Evolutionary conservation across 176 grass and related monocot genomes (phyloP), one percentile per base, ranked within the genome.

Genomic region (Elymus sibiricus): DNA sequence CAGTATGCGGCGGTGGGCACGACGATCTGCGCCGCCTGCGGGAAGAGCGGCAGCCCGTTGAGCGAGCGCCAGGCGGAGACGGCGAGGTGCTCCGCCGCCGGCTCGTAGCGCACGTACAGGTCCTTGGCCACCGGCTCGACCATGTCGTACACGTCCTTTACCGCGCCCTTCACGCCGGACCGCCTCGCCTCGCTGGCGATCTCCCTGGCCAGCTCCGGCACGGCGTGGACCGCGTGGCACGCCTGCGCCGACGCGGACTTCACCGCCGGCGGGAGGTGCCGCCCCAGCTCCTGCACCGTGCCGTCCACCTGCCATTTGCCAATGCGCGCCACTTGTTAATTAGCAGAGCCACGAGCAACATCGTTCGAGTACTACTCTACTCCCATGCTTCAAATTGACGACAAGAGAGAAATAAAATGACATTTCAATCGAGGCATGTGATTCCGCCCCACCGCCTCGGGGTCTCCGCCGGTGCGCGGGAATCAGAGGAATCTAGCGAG

Each of bases 31-130:
- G 92, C 90, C 43, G 82, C 85, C 59, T 93, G 94, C 29, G 85
- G 88, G 89, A 99, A 89, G 16, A 99, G 35, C 10, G 97, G 97
- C 11, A 99, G 92, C 58, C 31, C 42, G 83, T 96, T 99, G 29
- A 99, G 88, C 25, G 81, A 85, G 81, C 91, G 92, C 97, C 97
- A 99, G 66, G 73, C 67, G 24, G 88, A 84, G 44, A 91, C 92
- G 56, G 90, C 92, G 35, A 91, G 86, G 78, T 92, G 86, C 90
- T 99, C 94, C 24, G 90, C 90, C 87, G 75, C 78, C 16, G 88
- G 97, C 72, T 94, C 92, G 79, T 94, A 99, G 29, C 88, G 73
- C 49, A 31, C 81, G 88, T 91, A 98, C 27, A 92, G 31, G 40
- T 81, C 87, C 49, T 28, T 85, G 16, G 89, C 88, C 71, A 26